phyloP scores from a whole-genome alignment of 2,329 filamentous ascomycete genomes.

The Colletotrichum echinochloae region DNA sequence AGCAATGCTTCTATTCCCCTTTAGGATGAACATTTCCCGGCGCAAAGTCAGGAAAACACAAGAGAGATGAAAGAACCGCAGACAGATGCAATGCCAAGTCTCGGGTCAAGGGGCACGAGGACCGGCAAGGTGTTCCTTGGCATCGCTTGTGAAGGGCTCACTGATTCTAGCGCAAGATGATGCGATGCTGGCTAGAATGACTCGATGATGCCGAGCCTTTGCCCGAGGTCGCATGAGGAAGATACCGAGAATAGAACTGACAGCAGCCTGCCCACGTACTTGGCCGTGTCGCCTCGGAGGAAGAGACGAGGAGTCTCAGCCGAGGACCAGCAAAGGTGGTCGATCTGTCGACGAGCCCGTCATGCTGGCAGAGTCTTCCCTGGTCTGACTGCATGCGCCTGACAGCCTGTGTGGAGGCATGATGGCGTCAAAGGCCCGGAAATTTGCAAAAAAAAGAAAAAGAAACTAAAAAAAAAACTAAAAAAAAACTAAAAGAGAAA shows the following conservation, averaged over 20 bases:
- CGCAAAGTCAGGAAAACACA: background rate
- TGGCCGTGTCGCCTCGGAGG: conserved; percentile 20
- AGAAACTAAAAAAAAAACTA: too few species aligned
- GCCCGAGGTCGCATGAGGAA: conserved; percentile 26
- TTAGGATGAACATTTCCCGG: too few species aligned
- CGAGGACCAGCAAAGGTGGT: background rate
- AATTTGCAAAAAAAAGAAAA: too few species aligned
- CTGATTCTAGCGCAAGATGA: conserved; percentile 17
- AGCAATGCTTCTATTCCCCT: too few species aligned
- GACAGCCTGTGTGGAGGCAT: too few species aligned
- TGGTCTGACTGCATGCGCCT: background rate
- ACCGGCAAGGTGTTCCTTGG: background rate
- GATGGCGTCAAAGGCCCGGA: too few species aligned
- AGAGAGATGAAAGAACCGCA: background rate
- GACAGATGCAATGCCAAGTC: background rate
- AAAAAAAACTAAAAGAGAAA: too few species aligned
- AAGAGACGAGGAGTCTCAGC: conserved; percentile 6
- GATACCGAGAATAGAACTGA: conserved; percentile 30
- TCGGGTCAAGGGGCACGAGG: conserved; percentile 11
- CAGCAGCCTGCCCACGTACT: background rate
- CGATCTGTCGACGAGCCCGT: conserved; percentile 13
- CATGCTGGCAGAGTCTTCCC: background rate
- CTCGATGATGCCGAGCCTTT: conserved; percentile 30
- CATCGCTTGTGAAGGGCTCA: conserved; percentile 33
- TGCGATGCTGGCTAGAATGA: conserved; percentile 31